Conservation (phyloP, 2,329 filamentous ascomycete genomes). For the Orbilia oligospora region DNA sequence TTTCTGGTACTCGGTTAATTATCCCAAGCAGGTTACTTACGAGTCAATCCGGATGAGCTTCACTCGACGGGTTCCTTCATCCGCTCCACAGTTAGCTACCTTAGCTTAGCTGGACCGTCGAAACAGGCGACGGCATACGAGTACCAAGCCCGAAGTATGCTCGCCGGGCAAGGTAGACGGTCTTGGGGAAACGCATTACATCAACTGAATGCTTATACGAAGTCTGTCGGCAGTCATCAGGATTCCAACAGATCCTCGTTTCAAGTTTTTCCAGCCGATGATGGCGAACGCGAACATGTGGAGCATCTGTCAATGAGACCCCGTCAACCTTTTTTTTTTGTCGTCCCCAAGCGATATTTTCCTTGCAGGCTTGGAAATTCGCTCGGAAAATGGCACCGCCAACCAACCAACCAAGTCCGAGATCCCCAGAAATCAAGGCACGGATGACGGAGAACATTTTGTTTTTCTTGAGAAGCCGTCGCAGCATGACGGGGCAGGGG, state of each 20-base stretch:
- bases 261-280: slow-evolving; percentile 28
- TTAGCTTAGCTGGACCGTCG: not conserved
- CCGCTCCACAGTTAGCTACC: slow-evolving; percentile 19
- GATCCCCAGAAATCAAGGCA: slow-evolving; percentile 47
- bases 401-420: slow-evolving; percentile 45
- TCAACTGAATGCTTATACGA: slow-evolving; percentile 42
- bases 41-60: slow-evolving; percentile 13
- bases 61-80: slow-evolving; percentile 23
- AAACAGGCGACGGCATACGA: slow-evolving; percentile 37
- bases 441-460: slow-evolving; percentile 48
- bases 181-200: slow-evolving; percentile 41
- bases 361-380: slow-evolving; percentile 50
- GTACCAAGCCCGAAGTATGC: slow-evolving; percentile 19
- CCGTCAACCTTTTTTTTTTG: slow-evolving; percentile 26
- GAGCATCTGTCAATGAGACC: slow-evolving; percentile 20
- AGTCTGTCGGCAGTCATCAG: slow-evolving; percentile 18
- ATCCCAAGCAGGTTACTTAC: slow-evolving; percentile 32
- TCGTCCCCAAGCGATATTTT: slow-evolving; percentile 27
- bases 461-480: slow-evolving; percentile 14
- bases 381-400: slow-evolving; percentile 56
- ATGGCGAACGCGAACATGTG: not conserved
- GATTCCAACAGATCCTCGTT: slow-evolving; percentile 21
- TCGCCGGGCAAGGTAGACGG: slow-evolving; percentile 16
- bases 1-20: slow-evolving; percentile 54
- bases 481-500: slow-evolving; percentile 1